phyloP scores from a whole-genome alignment of 768 basidiomycete genomes.

The Chalciporus chontae region DNA sequence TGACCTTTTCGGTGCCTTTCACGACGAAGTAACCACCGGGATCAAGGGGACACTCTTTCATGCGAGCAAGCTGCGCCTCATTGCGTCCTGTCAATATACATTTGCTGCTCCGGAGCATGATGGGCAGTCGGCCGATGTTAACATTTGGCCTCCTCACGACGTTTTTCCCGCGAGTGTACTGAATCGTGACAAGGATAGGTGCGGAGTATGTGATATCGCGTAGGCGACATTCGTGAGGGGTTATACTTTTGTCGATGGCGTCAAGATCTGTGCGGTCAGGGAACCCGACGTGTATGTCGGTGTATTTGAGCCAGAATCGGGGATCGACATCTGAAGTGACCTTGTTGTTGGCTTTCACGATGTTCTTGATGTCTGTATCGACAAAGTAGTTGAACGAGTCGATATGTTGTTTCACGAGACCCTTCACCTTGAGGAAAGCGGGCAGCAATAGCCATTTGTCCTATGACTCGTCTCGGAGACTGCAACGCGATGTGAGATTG shows the following conservation, averaged over 20 bases:
- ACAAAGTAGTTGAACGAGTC: slow-evolving; percentile 99
- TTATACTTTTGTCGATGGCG: slow-evolving; percentile 75
- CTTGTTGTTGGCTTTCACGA: slow-evolving; percentile 89
- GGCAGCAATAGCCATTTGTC: slow-evolving; percentile 99
- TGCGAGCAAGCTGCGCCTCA: slow-evolving; percentile 82
- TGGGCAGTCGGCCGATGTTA: slow-evolving; percentile 86
- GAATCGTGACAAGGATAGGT: slow-evolving; percentile 89
- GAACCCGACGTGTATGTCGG: slow-evolving; percentile 89
- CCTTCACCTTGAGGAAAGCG: slow-evolving; percentile 95
- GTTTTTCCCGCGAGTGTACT: slow-evolving; percentile 89
- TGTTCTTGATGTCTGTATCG: slow-evolving; percentile 94
- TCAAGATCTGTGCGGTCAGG: slow-evolving; percentile 86
- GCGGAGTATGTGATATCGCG: slow-evolving; percentile 95
- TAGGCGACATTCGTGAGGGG: slow-evolving; percentile 95
- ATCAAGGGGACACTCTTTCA: slow-evolving; percentile 97
- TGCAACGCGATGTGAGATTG: neutral
- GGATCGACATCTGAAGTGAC: slow-evolving; percentile 97
- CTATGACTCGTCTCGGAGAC: slow-evolving; percentile 37
- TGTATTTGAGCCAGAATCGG: slow-evolving; percentile 94
- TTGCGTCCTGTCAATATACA: slow-evolving; percentile 80
- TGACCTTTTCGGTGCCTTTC: slow-evolving; percentile 99
- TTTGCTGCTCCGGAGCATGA: slow-evolving; percentile 96
- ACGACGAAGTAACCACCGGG: slow-evolving; percentile 99
- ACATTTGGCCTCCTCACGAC: slow-evolving; percentile 82
- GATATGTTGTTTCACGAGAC: slow-evolving; percentile 98